Evolutionary conservation across 2,329 filamentous ascomycete genomes (phyloP).

Genomic region (Atkinsonella texensis): DNA sequence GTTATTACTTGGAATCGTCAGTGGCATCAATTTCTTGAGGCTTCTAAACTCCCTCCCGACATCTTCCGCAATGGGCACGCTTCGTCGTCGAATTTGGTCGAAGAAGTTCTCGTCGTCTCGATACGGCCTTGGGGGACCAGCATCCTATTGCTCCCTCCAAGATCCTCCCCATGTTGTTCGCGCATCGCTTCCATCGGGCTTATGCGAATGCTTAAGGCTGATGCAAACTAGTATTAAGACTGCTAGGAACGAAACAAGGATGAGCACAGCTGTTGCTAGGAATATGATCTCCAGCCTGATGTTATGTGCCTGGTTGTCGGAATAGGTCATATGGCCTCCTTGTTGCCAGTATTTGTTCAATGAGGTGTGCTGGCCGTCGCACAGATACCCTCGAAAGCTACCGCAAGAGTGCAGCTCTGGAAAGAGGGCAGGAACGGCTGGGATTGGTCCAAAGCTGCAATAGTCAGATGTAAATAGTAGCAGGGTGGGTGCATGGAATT

Average conservation of each 20-base stretch:
- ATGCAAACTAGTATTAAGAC: slow-evolving; percentile 20
- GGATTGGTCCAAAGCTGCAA: background rate
- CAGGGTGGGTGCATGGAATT: background rate
- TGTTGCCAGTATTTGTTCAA: background rate
- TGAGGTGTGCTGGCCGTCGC: background rate
- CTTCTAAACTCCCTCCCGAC: slow-evolving; percentile 13
- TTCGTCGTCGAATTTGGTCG: slow-evolving; percentile 15
- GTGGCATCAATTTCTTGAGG: slow-evolving; percentile 7
- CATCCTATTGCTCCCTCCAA: slow-evolving; percentile 8
- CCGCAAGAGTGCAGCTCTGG: background rate
- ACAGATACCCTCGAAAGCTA: background rate
- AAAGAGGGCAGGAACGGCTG: no score
- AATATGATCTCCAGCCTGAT: slow-evolving; percentile 22
- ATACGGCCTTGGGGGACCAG: slow-evolving; percentile 6
- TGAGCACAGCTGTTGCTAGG: slow-evolving; percentile 20
- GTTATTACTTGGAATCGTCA: background rate
- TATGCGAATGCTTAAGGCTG: slow-evolving; percentile 10
- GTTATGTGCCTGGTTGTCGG: slow-evolving; percentile 14
- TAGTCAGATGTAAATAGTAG: background rate
- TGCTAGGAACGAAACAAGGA: slow-evolving; percentile 20
- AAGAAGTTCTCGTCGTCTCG: slow-evolving; percentile 13
- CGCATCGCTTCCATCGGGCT: background rate
- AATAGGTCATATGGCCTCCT: slow-evolving; percentile 12
- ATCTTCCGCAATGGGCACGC: slow-evolving; percentile 14
- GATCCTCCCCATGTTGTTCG: slow-evolving; percentile 10